Evolutionary conservation across 2,329 filamentous ascomycete species (phyloP), one percentile per base, ranked within the genome.

Genomic region (Penicillium vulpinum): DNA sequence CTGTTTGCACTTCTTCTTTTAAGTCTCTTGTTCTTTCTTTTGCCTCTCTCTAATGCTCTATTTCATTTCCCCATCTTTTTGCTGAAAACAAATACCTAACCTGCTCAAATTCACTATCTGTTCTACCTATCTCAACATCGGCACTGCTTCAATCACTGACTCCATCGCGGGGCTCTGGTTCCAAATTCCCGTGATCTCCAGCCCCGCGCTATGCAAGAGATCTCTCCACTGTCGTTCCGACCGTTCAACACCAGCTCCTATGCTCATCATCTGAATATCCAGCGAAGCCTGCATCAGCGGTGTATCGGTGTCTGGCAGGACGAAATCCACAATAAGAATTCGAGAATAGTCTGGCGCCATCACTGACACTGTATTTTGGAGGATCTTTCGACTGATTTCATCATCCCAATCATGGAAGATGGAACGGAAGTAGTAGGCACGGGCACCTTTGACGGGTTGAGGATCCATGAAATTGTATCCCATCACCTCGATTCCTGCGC

Each of bases 391-490:
- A 49, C 69, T 73, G 28, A 69, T 62, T 6, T 67, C 51, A 49
- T 75, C 73, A 0, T 71, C 65, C 74, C 73, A 76, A 60, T 76
- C 71, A 41, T 75, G 73, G 57, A 74, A 73, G 43, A 75, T 72
- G 26, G 70, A 65, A 13, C 72, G 70, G 54, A 76, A 72, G 56
- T 73, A 75, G 61, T 76, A 76, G 2, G 59, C 60, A 22, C 65
- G 63, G 7, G 74, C 73, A 1, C 70, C 71, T 41, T 69, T 64
- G 2, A 73, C 59, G 2, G 70, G 70, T 52, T 75, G 72, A 9
- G 65, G 62, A 21, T 71, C 67, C 45, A 70, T 59, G 52, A 75
- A 75, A 43, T 62, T 71, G 62, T 72, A 69, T n/a, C 53, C 61
- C 71, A 74, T 72, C 13, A 59, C 58, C 36, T 74, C 67, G 3